Evolutionary conservation across 306 rosid genomes (phyloP), one percentile per base, ranked within the genome.

Genomic region (Begonia masoniana): DNA sequence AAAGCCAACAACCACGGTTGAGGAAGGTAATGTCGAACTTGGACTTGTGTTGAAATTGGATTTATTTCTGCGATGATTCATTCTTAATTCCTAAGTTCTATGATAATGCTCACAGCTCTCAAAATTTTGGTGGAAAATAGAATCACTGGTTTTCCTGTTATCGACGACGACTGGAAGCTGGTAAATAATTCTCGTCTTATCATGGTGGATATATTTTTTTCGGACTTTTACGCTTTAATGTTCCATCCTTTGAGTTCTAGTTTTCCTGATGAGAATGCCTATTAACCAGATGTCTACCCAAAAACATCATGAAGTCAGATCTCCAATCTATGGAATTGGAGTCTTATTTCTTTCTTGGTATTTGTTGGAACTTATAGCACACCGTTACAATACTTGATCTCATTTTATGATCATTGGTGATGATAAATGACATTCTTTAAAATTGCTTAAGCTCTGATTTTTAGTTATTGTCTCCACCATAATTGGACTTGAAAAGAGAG

Each of bases 131-230:
- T 91, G 60, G 94, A 83, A 52, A 75, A 83, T 61, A 83, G 94
- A 72, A 72, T 91, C 68, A 83, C 96, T 63, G 97, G 97, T 42
- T 91, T 91, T 72, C 97, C 96, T 13, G 97, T 91, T 57, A 75
- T 85, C 19, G 88, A 83, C 56, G 83, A 77, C 26, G 77, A 85
- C 67, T 91, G 97, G 97, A 83, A 73, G 60, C 76, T 91, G 74
- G 97, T 91, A 71, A 75, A 68, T 57, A 12, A 3, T 50, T 60
- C 47, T 43, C 55, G 48, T 10, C 72, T 46, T 4, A 41, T 17
- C 62, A 48, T 64, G 19, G 4, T 51, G 19, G 14, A 21, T 13
- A 10, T 54, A 45, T n/a, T 19, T 46, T 41, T 15, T 48, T 15
- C 2, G 13, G 1, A 31, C 49, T 45, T 10, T 45, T n/a, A 45